These are phyloP conservation scores for Hymenoscyphus salicellus DNA, from an alignment of 2,329 filamentous ascomycete species.

Conservation along the genomic window DNA sequence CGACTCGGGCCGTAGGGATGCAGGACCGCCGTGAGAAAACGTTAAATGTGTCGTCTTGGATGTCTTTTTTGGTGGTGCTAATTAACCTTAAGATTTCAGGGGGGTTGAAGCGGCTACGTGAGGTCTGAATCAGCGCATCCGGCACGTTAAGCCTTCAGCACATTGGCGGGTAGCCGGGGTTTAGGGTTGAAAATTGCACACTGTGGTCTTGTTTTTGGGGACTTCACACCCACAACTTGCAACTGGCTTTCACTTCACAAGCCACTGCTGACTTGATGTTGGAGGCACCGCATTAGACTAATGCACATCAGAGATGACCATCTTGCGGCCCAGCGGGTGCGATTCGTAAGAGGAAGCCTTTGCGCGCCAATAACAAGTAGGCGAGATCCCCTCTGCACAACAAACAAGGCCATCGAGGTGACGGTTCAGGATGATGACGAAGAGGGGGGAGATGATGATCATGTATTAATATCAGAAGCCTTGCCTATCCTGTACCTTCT, in stretches of 20 bases:
- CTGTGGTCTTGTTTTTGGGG: neutral
- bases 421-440: neutral
- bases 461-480: neutral
- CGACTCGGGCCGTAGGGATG: conserved; percentile 1
- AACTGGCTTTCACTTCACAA: neutral
- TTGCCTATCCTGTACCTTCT: neutral
- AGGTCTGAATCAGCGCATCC: neutral
- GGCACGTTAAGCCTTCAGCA: neutral
- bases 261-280: neutral
- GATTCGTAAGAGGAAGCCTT: neutral
- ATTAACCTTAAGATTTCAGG: conserved; percentile 3
- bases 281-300: neutral
- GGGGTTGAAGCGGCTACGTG: neutral
- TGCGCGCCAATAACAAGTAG: conserved; percentile 2
- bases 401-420: neutral
- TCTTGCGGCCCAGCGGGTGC: neutral
- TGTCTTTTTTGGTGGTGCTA: neutral
- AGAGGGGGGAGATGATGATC: neutral
- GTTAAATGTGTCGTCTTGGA: neutral
- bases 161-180: neutral
- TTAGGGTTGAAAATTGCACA: neutral
- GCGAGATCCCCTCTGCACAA: neutral
- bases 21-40: neutral
- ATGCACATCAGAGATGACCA: neutral
- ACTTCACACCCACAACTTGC: neutral